Evolutionary conservation across 169 alveolate species (phyloP).

Genomic region (Eimeria zaria): DNA sequence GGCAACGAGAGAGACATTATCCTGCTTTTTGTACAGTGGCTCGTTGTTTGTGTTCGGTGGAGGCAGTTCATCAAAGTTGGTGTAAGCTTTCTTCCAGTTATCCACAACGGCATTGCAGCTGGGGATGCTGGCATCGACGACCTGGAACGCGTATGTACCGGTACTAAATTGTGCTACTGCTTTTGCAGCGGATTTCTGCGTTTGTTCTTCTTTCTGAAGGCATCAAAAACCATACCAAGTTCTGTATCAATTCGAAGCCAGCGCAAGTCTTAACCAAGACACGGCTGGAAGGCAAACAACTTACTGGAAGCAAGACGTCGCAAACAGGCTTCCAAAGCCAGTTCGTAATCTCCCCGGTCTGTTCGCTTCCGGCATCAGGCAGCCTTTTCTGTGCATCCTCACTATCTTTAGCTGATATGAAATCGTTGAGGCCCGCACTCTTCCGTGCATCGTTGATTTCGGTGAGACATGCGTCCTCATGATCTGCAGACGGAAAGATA

Average conservation of each 20-base stretch:
- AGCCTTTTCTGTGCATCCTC: background rate
- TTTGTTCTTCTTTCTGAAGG: background rate
- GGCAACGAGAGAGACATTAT: background rate
- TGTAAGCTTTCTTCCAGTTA: background rate
- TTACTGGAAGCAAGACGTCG: background rate
- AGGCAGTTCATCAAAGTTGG: background rate
- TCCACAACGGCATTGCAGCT: background rate
- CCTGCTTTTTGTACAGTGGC: background rate
- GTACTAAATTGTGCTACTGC: background rate
- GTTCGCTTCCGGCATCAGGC: no score
- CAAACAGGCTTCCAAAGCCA: background rate
- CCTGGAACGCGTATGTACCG: slow-evolving; percentile 17
- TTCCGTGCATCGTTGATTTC: background rate
- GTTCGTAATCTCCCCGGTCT: no score
- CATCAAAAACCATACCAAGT: background rate
- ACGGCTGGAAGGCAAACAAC: background rate
- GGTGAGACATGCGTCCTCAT: background rate
- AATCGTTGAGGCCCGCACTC: background rate
- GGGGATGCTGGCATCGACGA: background rate
- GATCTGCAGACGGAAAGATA: background rate
- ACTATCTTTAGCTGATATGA: background rate
- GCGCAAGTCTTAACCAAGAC: background rate
- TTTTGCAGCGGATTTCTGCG: background rate
- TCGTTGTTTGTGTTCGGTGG: background rate
- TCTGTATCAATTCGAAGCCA: background rate